These are phyloP conservation scores for Coleophoma eucalyptorum DNA, from an alignment of 2,329 filamentous ascomycete genomes.

Conservation along the genomic window DNA sequence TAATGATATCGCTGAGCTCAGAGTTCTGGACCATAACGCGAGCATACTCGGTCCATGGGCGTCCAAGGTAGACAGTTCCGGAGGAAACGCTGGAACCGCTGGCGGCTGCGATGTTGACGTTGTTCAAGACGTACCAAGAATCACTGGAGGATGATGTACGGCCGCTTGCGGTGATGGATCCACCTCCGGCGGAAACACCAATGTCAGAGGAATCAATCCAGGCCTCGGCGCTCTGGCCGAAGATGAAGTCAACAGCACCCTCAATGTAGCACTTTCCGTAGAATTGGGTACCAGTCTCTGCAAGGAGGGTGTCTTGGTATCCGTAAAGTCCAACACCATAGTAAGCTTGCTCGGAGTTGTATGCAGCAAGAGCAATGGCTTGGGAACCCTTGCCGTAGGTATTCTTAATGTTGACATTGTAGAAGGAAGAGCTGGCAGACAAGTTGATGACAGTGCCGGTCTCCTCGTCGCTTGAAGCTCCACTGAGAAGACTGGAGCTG, in stretches of 20 bases:
- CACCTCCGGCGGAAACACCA: conserved; percentile 31
- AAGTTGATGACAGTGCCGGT: conserved; percentile 42
- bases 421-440: conserved; percentile 16
- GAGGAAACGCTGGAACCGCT: conserved; percentile 30
- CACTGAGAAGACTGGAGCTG: conserved; percentile 33
- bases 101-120: conserved; percentile 40
- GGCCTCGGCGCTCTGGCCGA: conserved; percentile 44
- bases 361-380: conserved; percentile 48
- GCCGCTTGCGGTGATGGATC: conserved; percentile 44
- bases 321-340: conserved; percentile 52
- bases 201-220: conserved; percentile 51
- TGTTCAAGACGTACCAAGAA: conserved; percentile 53
- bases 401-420: conserved; percentile 31
- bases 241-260: conserved; percentile 57
- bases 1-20: conserved; percentile 43
- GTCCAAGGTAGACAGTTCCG: conserved; percentile 44
- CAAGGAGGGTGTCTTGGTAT: conserved; percentile 51
- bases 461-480: conserved; percentile 36
- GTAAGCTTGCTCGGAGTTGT: conserved; percentile 48
- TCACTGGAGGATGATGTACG: conserved; percentile 32
- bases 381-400: conserved; percentile 40
- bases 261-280: conserved; percentile 53
- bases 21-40: conserved; percentile 48
- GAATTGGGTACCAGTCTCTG: conserved; percentile 46
- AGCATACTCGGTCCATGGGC: conserved; percentile 48